These are phyloP conservation scores for Alloascoidea hylecoeti DNA, from an alignment of 805 yeast genomes.

Conservation along the genomic window DNA sequence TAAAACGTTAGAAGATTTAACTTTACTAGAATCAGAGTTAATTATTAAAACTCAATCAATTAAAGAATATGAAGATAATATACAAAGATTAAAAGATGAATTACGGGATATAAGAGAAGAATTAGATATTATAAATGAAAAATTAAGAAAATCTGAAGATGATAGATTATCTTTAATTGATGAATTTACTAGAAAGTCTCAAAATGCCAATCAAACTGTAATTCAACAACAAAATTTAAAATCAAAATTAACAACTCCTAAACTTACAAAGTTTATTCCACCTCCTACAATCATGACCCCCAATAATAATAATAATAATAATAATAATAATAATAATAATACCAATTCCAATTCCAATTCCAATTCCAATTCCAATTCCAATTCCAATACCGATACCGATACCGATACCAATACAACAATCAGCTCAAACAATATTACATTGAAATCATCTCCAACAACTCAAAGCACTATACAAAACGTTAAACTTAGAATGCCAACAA, in stretches of 20 bases:
- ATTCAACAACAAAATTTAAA: not conserved
- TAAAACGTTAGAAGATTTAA: conserved; percentile 20
- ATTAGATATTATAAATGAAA: conserved; percentile 8
- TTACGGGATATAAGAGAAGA: conserved; percentile 19
- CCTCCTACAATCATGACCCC: too few relatives aligned
- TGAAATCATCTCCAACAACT: too few relatives aligned
- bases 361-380: not conserved
- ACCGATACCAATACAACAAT: not conserved
- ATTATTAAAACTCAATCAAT: conserved; percentile 15
- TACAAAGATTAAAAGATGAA: conserved; percentile 19
- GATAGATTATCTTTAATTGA: not conserved
- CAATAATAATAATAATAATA: too few relatives aligned
- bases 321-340: too few relatives aligned
- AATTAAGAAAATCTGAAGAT: conserved; percentile 4
- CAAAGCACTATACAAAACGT: too few relatives aligned
- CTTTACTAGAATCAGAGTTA: conserved; percentile 23
- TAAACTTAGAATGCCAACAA: not conserved
- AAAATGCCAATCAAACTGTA: not conserved
- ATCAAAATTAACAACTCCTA: too few relatives aligned
- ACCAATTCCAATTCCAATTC: too few relatives aligned
- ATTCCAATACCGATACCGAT: not conserved
- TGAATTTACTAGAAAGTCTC: not conserved
- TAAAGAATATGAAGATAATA: conserved; percentile 6
- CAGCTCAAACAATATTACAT: not conserved
- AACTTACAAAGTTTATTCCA: too few relatives aligned